Evolutionary conservation across 345 rosid genomes (phyloP).

Genomic region (Citrus mangshanensis): DNA sequence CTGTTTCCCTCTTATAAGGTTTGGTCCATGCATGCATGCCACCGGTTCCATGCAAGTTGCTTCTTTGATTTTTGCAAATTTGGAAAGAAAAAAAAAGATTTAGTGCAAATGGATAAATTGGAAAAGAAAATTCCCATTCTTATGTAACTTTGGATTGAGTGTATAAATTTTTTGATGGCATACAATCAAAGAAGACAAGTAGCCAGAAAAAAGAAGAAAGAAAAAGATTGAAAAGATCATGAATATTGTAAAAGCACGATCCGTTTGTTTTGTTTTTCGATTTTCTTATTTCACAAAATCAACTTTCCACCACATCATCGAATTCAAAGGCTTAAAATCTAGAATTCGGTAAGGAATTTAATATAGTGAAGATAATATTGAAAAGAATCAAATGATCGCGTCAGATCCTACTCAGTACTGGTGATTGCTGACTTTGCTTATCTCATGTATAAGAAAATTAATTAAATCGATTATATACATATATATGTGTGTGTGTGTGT

Average conservation of each 20-base stretch:
- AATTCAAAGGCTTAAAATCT: neutral
- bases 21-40: neutral
- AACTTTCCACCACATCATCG: neutral
- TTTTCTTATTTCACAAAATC: neutral
- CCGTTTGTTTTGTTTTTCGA: neutral
- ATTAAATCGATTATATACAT: neutral
- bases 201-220: neutral
- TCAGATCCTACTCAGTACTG: conserved; percentile 38
- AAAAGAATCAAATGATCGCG: conserved; percentile 20
- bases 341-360: neutral
- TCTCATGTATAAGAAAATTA: neutral
- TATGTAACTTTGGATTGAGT: neutral
- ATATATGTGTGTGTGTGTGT: neutral
- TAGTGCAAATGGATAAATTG: neutral
- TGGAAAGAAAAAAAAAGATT: neutral
- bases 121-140: neutral
- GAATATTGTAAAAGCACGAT: neutral
- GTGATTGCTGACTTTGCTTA: conserved; percentile 33
- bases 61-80: neutral
- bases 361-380: neutral
- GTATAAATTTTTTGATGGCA: neutral
- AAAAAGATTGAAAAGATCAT: neutral
- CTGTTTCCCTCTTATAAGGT: conserved; percentile 32
- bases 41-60: conserved; percentile 13
- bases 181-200: neutral